Percentiles rank a stretch among this genome's conserved stretches.
phyloP scores from a whole-genome alignment of 106 monocot genomes.

The Phalaenopsis aphrodite region DNA sequence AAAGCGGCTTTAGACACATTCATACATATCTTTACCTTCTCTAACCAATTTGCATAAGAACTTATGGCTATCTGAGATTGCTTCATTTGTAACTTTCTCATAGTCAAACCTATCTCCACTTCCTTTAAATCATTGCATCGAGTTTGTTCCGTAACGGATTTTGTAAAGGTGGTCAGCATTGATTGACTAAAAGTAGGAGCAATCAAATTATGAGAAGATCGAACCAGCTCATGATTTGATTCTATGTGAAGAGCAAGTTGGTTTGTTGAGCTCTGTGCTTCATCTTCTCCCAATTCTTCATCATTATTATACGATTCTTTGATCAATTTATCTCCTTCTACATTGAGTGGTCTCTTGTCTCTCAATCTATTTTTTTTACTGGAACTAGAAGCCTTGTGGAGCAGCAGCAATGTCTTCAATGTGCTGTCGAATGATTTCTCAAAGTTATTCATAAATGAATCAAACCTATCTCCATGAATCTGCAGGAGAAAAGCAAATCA shows the following conservation, averaged over 20 bases:
- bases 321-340: constrained; percentile 2
- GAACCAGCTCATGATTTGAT: constrained; percentile 29
- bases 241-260: constrained; percentile 43
- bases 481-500: constrained; percentile 21
- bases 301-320: background rate
- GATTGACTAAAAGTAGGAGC: constrained; percentile 23
- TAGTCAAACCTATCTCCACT: constrained; percentile 62
- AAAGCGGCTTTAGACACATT: constrained; percentile 60
- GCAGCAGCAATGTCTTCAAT: constrained; percentile 51
- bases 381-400: constrained; percentile 25
- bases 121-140: constrained; percentile 85
- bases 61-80: constrained; percentile 54
- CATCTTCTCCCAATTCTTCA: constrained; percentile 18
- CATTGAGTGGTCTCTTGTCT: background rate
- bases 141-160: constrained; percentile 64
- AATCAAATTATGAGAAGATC: constrained; percentile 15
- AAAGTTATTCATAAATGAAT: constrained; percentile 69
- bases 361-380: background rate
- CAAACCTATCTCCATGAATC: constrained; percentile 68
- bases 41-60: constrained; percentile 57
- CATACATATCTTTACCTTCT: constrained; percentile 70
- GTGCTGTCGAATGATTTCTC: constrained; percentile 87
- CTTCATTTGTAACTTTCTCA: constrained; percentile 65
- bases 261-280: constrained; percentile 9
- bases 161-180: constrained; percentile 53